Base-by-base conservation (phyloP, 306 rosid species). In the Inga oerstediana region DNA sequence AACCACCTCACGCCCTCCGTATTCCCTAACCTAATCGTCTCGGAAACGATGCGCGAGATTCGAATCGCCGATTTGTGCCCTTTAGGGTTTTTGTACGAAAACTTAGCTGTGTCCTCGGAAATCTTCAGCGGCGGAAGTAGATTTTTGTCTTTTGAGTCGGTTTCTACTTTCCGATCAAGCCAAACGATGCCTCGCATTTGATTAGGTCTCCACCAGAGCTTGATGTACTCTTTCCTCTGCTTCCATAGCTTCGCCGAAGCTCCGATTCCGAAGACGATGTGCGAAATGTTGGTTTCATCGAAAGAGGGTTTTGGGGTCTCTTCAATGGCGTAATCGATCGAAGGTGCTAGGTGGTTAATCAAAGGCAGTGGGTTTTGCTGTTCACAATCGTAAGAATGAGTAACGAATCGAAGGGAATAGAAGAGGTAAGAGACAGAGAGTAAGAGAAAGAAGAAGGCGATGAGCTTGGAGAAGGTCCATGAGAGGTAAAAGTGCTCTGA, bases 171-270 rank as follows among this genome's bases (percentile, higher is more conserved):
- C 41, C 87, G 79, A 20, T 92, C 97, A 0, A 91, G 19, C 98
- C 98, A 92, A 19, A 90, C 91, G 3, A 82, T 74, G 34, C 96
- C 98, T 8, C 94, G 70, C 93, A 88, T 94, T 69, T 89, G 72
- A 4, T 80, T 61, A 0, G 92, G 89, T 65, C 71, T 87, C 92
- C 96, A 94, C 97, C 96, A 94, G 0, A 85, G 87, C 83, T 91
- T 92, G 52, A 94, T 82, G 89, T 92, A 91, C 76, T 88, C 88
- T 70, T 94, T 94, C 34, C 98, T 82, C 30, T 86, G 85, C 35
- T 72, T 80, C 94, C 94, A 94, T 22, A 91, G 91, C 22, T 91
- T 90, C 9, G 96, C 87, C 2, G 94, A 94, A 30, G 96, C 94
- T 19, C 87, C 97, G 22, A 92, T 88, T 37, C 97, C 94, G 34